Evolutionary conservation across 805 yeast genomes (phyloP), one percentile per base, ranked within the genome.

Genomic region (Saccharomycopsis sp.): DNA sequence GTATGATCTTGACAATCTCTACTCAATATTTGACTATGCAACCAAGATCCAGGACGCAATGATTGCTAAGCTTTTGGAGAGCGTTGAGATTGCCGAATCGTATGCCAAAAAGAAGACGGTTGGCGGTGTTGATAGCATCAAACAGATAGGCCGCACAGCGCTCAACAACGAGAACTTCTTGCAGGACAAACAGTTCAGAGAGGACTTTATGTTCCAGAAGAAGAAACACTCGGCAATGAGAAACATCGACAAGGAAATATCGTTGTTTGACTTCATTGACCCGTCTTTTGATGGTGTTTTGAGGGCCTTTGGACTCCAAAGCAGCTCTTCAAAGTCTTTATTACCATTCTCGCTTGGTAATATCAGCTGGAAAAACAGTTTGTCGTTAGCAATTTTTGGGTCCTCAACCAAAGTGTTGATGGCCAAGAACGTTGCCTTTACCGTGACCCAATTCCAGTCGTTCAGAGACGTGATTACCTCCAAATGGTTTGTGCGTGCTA

Each of bases 141-240:
- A 83, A 57, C 62, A 70, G 3, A 64, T 85, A 19, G 98, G 97
- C 0, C 75, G 78, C 53, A 73, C 73, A 2, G 79, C 81, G n/a
- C 73, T 91, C 51, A 89, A 89, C 5, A 80, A 81, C 34, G 86
- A 82, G 29, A 78, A 76, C 51, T 72, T 74, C 15, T 75, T 77
- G 70, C 64, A 80, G 25, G 86, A 84, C 56, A 81, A 84, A 56
- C 78, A 77, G 7, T 89, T 89, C 69, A 80, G 86, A 59, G 79
- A 87, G 8, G 84, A 83, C 29, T 78, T 87, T 47, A 94, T 94
- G 98, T 93, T 91, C 66, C 82, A 90, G 1, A 83, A 90, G 64
- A 78, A 78, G 58, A 80, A 78, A 47, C 97, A 94, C 66, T 70
- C 78, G 2, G 71, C 84, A 38, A 76, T 80, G 41, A 81, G 85